A percentile compares a stretch with the other conserved stretches of the same genome.
Evolutionary conservation across 2,329 filamentous ascomycete genomes (phyloP).

Genomic region (Corniculantispora saksenae): DNA sequence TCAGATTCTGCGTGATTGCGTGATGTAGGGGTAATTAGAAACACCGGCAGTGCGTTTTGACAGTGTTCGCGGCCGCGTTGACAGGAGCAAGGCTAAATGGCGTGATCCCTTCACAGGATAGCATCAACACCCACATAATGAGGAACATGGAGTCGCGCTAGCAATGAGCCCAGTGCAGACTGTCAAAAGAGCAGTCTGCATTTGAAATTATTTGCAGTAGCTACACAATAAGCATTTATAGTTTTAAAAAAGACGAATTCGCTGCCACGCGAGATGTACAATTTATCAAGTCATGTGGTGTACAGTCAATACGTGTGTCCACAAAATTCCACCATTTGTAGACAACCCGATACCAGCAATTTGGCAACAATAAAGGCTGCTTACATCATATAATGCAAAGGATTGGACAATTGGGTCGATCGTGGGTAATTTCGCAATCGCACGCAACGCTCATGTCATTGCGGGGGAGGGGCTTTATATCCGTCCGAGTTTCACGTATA

Average conservation of each 20-base stretch:
- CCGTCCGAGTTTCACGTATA: not conserved
- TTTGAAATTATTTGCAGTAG: no score
- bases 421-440: conserved; percentile 16
- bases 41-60: conserved; percentile 5
- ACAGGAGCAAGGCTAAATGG: not conserved
- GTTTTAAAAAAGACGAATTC: no score
- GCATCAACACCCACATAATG: conserved; percentile 14
- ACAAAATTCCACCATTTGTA: no score
- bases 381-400: conserved; percentile 1
- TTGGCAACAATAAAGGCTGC: not conserved
- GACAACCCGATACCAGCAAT: no score
- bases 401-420: not conserved
- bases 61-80: not conserved
- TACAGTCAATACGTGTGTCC: no score
- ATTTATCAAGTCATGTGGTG: no score
- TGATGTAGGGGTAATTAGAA: not conserved
- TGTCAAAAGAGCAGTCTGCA: no score
- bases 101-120: conserved; percentile 18
- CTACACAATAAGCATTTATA: no score
- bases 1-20: conserved; percentile 2
- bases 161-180: not conserved
- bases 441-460: conserved; percentile 12
- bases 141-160: not conserved
- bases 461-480: conserved; percentile 9
- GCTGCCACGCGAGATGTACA: no score